A percentile compares a stretch with the other conserved stretches of the same genome.
phyloP scores from a whole-genome alignment of 331 rosid genomes.

The Prunus yedoensis region DNA sequence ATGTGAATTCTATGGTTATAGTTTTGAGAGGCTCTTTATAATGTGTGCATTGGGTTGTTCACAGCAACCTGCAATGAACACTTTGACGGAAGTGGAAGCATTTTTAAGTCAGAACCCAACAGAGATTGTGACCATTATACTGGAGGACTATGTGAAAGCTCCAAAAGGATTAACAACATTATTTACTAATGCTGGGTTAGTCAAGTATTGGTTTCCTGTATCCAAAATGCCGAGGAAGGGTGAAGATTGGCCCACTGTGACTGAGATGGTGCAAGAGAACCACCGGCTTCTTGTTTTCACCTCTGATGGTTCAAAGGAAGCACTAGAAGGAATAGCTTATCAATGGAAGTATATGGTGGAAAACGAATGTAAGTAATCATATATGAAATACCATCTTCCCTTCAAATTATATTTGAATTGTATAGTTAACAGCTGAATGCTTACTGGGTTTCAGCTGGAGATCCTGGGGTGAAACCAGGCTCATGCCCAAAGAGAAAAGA shows the following conservation, averaged over 20 bases:
- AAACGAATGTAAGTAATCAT: slow-evolving; percentile 70
- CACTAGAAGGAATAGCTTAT: slow-evolving; percentile 91
- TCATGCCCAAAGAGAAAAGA: slow-evolving; percentile 89
- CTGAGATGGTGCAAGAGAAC: slow-evolving; percentile 76
- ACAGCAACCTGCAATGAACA: slow-evolving; percentile 94
- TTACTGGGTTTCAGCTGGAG: slow-evolving; percentile 77
- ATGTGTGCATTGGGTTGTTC: slow-evolving; percentile 34
- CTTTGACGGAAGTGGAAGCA: slow-evolving; percentile 86
- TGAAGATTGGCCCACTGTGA: slow-evolving; percentile 91
- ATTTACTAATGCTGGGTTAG: slow-evolving; percentile 67
- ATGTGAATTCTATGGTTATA: slow-evolving; percentile 15
- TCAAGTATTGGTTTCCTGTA: slow-evolving; percentile 84
- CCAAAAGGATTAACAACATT: slow-evolving; percentile 78
- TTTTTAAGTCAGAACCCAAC: slow-evolving; percentile 72
- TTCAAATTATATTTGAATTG: slow-evolving; percentile 2
- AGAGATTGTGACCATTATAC: slow-evolving; percentile 81
- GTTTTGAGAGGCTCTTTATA: slow-evolving; percentile 16
- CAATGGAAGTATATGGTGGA: slow-evolving; percentile 88
- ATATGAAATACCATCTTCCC: slow-evolving; percentile 1
- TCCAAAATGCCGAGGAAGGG: slow-evolving; percentile 81
- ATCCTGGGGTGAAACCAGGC: slow-evolving; percentile 78
- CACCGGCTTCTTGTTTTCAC: slow-evolving; percentile 92
- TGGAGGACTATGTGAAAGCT: slow-evolving; percentile 87
- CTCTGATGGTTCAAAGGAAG: slow-evolving; percentile 83
- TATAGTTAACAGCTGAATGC: not conserved